Evolutionary conservation across 768 basidiomycete species (phyloP).

Genomic region (Polyporus arcularius): DNA sequence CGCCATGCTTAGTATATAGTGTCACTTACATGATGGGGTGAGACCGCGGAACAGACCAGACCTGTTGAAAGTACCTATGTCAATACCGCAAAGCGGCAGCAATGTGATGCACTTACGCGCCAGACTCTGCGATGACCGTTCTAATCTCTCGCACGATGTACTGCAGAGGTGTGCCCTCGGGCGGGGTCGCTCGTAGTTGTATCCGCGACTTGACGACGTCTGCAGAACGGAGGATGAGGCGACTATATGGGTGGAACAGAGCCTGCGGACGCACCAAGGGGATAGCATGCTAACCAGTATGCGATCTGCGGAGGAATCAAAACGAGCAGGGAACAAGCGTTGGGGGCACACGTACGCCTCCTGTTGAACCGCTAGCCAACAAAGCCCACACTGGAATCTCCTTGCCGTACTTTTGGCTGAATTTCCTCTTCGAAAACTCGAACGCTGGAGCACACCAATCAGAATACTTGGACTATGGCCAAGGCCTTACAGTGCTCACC

Average conservation of each 20-base stretch:
- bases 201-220: slow-evolving; percentile 93
- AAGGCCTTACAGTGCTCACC: too few relatives aligned
- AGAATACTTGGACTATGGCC: too few relatives aligned
- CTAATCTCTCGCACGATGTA: slow-evolving; percentile 74
- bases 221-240: too few relatives aligned
- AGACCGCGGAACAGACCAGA: slow-evolving; percentile 72
- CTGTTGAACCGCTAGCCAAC: slow-evolving; percentile 72
- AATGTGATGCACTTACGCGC: slow-evolving; percentile 52
- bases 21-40: slow-evolving; percentile 69
- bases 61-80: slow-evolving; percentile 32
- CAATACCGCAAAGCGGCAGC: neutral
- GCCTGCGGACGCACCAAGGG: slow-evolving; percentile 53
- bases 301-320: slow-evolving; percentile 20
- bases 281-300: slow-evolving; percentile 82
- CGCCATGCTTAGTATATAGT: too few relatives aligned
- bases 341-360: slow-evolving; percentile 61
- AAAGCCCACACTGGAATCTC: slow-evolving; percentile 68
- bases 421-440: too few relatives aligned
- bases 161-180: slow-evolving; percentile 67
- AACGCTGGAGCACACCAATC: too few relatives aligned
- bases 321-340: too few relatives aligned
- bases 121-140: slow-evolving; percentile 67
- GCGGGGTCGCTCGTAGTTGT: slow-evolving; percentile 76
- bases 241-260: neutral
- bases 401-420: slow-evolving; percentile 53